Evolutionary conservation across 371 early-diverging fungal species (phyloP).

Genomic region (Rozella allomycis): DNA sequence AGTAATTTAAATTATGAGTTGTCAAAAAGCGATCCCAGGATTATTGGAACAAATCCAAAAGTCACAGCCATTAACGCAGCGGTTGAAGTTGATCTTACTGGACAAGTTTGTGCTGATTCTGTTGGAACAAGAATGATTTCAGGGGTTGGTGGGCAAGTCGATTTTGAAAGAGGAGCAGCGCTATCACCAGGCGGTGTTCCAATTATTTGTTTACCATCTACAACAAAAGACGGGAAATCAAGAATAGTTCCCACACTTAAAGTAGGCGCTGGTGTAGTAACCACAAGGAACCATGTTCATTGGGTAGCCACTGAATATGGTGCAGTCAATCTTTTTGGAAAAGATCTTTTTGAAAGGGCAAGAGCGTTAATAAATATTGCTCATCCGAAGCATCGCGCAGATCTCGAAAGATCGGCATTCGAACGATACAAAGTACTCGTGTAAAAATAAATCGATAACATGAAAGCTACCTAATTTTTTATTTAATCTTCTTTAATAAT

Average conservation of each 20-base stretch:
- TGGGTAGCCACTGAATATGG: constrained; percentile 24
- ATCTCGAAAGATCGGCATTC: constrained; percentile 13
- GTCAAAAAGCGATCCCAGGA: constrained; percentile 11
- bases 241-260: constrained; percentile 13
- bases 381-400: constrained; percentile 18
- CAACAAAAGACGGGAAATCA: constrained; percentile 6
- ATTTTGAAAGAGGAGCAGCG: constrained; percentile 27
- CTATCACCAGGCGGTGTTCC: constrained; percentile 17
- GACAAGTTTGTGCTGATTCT: constrained; percentile 24
- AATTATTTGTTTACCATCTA: constrained; percentile 18
- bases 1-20: too few species aligned
- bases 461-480: too few species aligned
- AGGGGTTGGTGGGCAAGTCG: constrained; percentile 26
- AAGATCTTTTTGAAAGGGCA: constrained; percentile 17
- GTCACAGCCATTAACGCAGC: constrained; percentile 24
- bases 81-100: constrained; percentile 24
- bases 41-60: constrained; percentile 13
- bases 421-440: constrained; percentile 10
- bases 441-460: too few species aligned
- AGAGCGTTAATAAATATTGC: constrained; percentile 17
- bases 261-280: constrained; percentile 17
- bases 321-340: constrained; percentile 13
- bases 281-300: constrained; percentile 17
- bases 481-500: too few species aligned
- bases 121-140: constrained; percentile 15